phyloP scores from a whole-genome alignment of 345 rosid species.

The Punica granatum region DNA sequence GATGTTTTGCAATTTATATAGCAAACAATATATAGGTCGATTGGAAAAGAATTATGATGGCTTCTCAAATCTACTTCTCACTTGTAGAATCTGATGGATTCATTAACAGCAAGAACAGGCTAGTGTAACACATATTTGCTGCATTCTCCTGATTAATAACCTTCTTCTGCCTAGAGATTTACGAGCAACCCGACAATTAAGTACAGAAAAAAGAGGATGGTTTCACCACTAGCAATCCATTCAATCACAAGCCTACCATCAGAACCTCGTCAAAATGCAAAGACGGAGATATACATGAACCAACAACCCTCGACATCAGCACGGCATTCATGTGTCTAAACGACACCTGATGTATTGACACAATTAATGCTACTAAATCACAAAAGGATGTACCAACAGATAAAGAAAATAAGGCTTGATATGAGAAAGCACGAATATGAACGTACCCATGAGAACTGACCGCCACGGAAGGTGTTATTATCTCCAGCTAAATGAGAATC shows the following conservation, averaged over 20 bases:
- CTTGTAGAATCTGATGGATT: not conserved
- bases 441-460: conserved; percentile 96
- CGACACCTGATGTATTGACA: not conserved
- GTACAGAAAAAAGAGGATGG: not conserved
- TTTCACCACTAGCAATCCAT: not conserved
- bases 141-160: too few relatives aligned
- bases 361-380: not conserved
- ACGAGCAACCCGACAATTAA: not conserved
- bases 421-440: not conserved
- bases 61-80: too few relatives aligned
- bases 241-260: not conserved
- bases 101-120: not conserved
- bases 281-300: not conserved
- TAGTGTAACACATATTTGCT: too few relatives aligned
- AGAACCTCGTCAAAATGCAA: not conserved
- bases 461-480: conserved; percentile 77
- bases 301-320: not conserved
- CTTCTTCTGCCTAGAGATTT: not conserved
- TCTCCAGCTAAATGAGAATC: conserved; percentile 88
- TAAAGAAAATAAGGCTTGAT: not conserved
- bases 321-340: not conserved
- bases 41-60: too few relatives aligned
- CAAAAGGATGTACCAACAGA: not conserved
- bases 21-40: too few relatives aligned
- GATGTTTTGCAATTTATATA: not conserved